A percentile compares a stretch with the other conserved stretches of the same genome.
Evolutionary conservation across 768 basidiomycete genomes (phyloP).

Genomic region (Tephrocybe sp.): DNA sequence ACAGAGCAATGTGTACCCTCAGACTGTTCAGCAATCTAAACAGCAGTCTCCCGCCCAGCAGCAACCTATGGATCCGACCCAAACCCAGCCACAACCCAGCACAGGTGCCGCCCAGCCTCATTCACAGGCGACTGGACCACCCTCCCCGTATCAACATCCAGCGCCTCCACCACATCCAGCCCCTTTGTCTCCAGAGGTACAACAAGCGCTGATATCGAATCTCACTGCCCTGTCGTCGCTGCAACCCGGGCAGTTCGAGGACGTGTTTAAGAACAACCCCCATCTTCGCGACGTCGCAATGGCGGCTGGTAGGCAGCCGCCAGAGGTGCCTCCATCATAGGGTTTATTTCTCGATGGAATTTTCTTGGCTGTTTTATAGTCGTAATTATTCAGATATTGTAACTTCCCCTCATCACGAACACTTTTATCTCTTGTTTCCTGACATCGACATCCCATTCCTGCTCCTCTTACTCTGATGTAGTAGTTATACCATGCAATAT

Average conservation of each 20-base stretch:
- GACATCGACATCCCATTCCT: too few species aligned
- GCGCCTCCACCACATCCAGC: not conserved
- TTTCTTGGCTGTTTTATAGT: not conserved
- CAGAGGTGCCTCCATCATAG: conserved; percentile 11
- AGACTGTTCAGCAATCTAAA: not conserved
- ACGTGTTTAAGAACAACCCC: conserved; percentile 37
- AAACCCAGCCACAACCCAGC: not conserved
- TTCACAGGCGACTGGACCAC: not conserved
- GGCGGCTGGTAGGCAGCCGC: conserved; percentile 29
- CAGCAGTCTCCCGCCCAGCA: not conserved
- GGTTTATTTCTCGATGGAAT: not conserved
- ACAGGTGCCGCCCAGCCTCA: not conserved
- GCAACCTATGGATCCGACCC: not conserved
- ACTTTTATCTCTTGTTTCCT: conserved; percentile 1
- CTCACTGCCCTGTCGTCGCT: conserved; percentile 32
- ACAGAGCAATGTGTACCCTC: conserved; percentile 11
- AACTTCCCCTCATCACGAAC: not conserved
- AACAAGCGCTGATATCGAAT: conserved; percentile 19
- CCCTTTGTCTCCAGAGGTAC: conserved; percentile 7
- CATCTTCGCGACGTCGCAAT: conserved; percentile 36
- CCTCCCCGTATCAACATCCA: not conserved
- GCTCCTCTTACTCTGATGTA: too few species aligned
- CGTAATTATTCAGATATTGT: not conserved
- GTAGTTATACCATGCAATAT: too few species aligned
- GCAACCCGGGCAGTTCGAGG: conserved; percentile 36